Evolutionary conservation across 352 stramenopile genomes (phyloP), one percentile per base, ranked within the genome.

Genomic region (Phytopythium aichiense): DNA sequence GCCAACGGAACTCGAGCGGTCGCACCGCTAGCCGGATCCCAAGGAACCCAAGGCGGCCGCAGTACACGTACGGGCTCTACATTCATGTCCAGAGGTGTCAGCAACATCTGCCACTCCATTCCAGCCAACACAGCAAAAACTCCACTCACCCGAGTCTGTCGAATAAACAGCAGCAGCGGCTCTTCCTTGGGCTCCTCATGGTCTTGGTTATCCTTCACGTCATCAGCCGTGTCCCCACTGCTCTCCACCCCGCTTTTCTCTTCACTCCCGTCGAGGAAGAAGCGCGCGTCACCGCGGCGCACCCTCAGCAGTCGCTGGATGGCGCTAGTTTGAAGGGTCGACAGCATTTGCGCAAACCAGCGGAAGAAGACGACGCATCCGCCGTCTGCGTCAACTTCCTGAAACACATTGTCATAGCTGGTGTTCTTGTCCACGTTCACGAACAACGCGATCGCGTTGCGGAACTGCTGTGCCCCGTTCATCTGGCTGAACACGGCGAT

Each of bases 1-100:
- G 81, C 77, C 77, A 91, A 4, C 77, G 77, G 65, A 91, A 89
- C 50, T 89, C 77, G 11, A 91, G 49, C 38, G 77, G 81, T 22
- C 64, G 69, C 5, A 63, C 66, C 13, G 33, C 49, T 1, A 58
- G 23, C 15, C 60, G 57, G 30, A 79, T 53, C 13, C 81, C 81
- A 20, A 91, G 62, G 35, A 82, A 82, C 0, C 73, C 79, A n/a
- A 89, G 56, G 9, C 70, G 77, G 0, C 81, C 81, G 46, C 77
- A 87, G 64, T 91, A 91, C 33, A 91, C 76, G 71, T 91, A 89
- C 13, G 81, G 73, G 0, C 76, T 74, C 42, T 79, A 35, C 18
- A 31, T 0, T 0, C 22, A 7, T 3, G 45, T 18, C 45, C 20
- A 9, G 12, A 51, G 30, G 13, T 9, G 13, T 16, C 16, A 60